phyloP scores from a whole-genome alignment of 2,329 filamentous ascomycete species.

The Chaetomium olivaceum region DNA sequence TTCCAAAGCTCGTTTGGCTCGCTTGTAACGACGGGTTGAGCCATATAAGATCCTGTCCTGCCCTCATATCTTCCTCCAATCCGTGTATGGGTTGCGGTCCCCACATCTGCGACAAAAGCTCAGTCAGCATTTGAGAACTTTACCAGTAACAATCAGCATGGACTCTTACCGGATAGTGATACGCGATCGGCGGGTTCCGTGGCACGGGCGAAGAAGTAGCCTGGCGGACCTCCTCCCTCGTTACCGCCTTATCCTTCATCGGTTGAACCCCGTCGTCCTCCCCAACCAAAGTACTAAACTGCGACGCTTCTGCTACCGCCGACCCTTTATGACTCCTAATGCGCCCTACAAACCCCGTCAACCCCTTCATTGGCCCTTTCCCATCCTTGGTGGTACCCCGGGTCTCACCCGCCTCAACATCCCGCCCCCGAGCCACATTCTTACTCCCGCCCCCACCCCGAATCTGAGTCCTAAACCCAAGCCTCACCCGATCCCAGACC shows the following conservation, averaged over 20 bases:
- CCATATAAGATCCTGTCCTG: neutral
- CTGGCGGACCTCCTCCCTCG: neutral
- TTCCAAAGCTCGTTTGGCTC: neutral
- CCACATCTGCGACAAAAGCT: neutral
- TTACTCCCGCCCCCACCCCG: neutral
- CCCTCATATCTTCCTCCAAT: neutral
- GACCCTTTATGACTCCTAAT: neutral
- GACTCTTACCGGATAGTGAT: conserved; percentile 2
- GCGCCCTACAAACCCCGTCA: neutral
- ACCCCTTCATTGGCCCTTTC: neutral
- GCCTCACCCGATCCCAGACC: too few species aligned
- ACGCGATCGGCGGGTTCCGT: neutral
- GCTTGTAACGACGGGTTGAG: too few species aligned
- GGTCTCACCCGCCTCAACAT: neutral
- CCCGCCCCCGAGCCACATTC: neutral
- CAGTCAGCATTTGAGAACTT: neutral
- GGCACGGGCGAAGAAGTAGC: neutral
- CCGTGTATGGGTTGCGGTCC: neutral
- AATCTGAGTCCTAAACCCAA: too few species aligned
- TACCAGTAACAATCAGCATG: too few species aligned
- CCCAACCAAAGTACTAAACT: neutral
- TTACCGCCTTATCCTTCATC: neutral
- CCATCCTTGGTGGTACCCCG: neutral
- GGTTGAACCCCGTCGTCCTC: neutral
- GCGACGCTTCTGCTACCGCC: neutral